Conservation (phyloP, 768 basidiomycete species). For the Tulasnella sp. region DNA sequence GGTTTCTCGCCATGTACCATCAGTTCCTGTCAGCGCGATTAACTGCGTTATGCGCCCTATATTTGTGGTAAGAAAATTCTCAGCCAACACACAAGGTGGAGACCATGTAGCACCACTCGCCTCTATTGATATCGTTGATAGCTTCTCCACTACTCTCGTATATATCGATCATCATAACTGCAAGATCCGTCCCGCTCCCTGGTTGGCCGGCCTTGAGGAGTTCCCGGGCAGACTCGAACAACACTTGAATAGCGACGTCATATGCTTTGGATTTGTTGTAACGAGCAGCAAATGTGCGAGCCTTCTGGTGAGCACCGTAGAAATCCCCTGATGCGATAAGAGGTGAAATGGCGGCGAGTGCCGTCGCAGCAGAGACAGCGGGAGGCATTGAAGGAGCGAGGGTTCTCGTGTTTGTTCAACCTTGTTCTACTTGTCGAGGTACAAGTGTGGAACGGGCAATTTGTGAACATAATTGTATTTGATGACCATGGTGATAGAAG, state of each 20-base stretch:
- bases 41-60: constrained; percentile 82
- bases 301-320: constrained; percentile 97
- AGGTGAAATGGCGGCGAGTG: constrained; percentile 5
- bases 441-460: no score
- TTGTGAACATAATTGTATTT: no score
- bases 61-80: neutral
- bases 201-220: constrained; percentile 78
- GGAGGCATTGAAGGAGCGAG: constrained; percentile 4
- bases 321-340: neutral
- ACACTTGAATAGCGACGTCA: constrained; percentile 80
- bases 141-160: constrained; percentile 63
- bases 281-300: constrained; percentile 85
- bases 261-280: constrained; percentile 69
- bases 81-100: constrained; percentile 9
- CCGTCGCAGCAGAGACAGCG: neutral
- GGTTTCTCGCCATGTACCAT: constrained; percentile 83
- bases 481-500: neutral
- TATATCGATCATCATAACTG: constrained; percentile 67
- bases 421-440: no score
- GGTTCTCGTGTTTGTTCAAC: neutral
- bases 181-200: constrained; percentile 84
- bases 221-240: constrained; percentile 82
- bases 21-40: constrained; percentile 70
- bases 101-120: constrained; percentile 34
- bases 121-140: constrained; percentile 69